These are phyloP conservation scores for Candida sanyaensis DNA, from an alignment of 1,139 yeast species.

Conservation along the genomic window DNA sequence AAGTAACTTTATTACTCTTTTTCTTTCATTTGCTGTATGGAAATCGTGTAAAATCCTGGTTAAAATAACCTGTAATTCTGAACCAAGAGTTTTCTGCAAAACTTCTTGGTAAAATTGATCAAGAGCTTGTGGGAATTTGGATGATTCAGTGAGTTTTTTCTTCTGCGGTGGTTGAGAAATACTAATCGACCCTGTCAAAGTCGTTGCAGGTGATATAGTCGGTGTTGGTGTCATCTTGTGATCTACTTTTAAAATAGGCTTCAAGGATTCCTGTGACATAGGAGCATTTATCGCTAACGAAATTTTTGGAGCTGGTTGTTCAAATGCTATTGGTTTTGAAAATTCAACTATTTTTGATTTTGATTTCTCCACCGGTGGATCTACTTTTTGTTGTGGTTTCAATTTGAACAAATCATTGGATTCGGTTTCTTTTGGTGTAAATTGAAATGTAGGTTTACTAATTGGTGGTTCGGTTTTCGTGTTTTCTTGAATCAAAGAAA, in stretches of 20 bases:
- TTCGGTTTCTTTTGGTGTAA: conserved; percentile 1
- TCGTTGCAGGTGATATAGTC: neutral
- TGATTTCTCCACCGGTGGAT: neutral
- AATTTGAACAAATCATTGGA: neutral
- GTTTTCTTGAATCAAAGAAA: neutral
- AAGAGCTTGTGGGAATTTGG: conserved; percentile 21
- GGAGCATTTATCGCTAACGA: neutral
- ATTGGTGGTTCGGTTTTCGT: neutral
- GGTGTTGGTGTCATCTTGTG: conserved; percentile 2
- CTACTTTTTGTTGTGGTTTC: neutral
- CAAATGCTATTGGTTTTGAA: conserved; percentile 1
- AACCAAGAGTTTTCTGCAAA: conserved; percentile 29
- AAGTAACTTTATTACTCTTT: conserved; percentile 34
- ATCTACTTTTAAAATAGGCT: neutral
- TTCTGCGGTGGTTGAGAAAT: neutral
- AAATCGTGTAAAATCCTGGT: conserved; percentile 26
- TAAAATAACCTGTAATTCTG: conserved; percentile 28
- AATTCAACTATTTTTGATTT: conserved; percentile 8
- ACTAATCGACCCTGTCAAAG: neutral
- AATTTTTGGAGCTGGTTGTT: neutral
- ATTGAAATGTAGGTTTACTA: conserved; percentile 1
- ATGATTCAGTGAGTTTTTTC: conserved; percentile 19
- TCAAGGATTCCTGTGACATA: neutral
- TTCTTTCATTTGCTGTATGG: conserved; percentile 25
- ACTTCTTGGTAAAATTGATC: conserved; percentile 27